Percentiles rank a stretch among this genome's conserved stretches.
Conservation (phyloP, 805 yeast species). For the Saccharomycopsis sp. region DNA sequence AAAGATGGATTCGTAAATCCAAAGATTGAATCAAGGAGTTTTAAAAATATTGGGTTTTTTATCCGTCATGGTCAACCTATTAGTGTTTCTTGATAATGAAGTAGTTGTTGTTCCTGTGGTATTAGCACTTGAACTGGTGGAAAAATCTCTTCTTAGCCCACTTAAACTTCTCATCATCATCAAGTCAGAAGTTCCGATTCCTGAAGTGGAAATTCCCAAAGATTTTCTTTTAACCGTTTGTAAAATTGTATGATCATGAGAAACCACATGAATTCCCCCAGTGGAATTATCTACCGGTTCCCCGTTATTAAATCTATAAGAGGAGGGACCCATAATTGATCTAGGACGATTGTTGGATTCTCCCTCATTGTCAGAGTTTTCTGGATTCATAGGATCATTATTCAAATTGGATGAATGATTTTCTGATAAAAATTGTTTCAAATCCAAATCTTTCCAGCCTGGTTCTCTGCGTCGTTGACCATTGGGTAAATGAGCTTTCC, state of each 20-base stretch:
- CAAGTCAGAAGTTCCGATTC: background rate
- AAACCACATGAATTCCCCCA: constrained; percentile 11
- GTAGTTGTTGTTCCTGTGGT: constrained; percentile 10
- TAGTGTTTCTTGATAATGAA: constrained; percentile 5
- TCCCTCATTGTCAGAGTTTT: background rate
- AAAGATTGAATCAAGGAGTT: constrained; percentile 4
- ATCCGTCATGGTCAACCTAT: constrained; percentile 7
- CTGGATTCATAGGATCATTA: background rate
- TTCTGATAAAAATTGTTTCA: constrained; percentile 20
- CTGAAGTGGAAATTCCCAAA: background rate
- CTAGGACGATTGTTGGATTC: background rate
- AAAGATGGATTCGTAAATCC: no score
- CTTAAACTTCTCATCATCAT: background rate
- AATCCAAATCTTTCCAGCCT: constrained; percentile 24
- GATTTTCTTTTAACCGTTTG: constrained; percentile 8
- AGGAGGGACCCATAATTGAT: background rate
- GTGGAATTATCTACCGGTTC: constrained; percentile 5
- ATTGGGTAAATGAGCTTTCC: no score
- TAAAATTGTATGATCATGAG: constrained; percentile 15
- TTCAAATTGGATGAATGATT: constrained; percentile 4
- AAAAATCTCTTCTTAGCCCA: background rate
- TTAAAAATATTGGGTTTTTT: background rate
- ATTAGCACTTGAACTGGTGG: constrained; percentile 6
- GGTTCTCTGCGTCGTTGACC: no score
- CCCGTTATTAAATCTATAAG: background rate